Base-by-base conservation (phyloP, 2,329 filamentous ascomycete species). In the Aureobasidium vineae region DNA sequence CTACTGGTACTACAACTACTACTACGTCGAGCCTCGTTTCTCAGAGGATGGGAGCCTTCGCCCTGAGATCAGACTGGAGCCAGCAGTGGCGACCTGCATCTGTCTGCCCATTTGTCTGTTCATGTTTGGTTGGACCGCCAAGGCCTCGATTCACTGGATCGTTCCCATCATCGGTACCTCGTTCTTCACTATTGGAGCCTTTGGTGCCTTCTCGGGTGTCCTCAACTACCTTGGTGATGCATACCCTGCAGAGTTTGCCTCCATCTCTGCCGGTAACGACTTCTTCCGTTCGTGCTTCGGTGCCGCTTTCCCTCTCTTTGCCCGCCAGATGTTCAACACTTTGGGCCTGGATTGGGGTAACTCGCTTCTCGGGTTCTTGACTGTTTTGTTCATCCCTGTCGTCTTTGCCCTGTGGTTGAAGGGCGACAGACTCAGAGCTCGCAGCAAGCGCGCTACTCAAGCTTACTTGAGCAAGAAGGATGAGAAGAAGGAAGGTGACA, bases 171-270 rank as follows among this genome's bases (percentile, higher is more conserved):
- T 79, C 63, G 76, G 75, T 75, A 74, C 63, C 6, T 23, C 60
- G 2, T 65, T 65, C 61, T 77, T 77, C 70, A 63, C 53, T 38
- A 63, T 61, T 23, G 65, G 65, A 19, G 57, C 57, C 38, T 63
- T 66, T 23, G 52, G 63, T 3, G 52, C 53, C 3, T 63, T 67
- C 52, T 56, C 59, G 1, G 47, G 49, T 8, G 52, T 67, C 2
- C 57, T 67, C 65, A 85, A 85, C 7, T 91, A 91, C 70, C 81
- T 90, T 3, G 83, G 90, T 43, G 87, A 90, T 65, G 82, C 83
- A 2, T 88, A 83, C 71, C 78, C 81, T 0, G 76, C 80, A 66
- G 85, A 86, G 68, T 84, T 86, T 1, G 87, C 88, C 16, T 83
- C 82, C 4, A 88, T 86, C 0, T 82, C 89, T 1, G 88, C 88